Evolutionary conservation across 208 protist species (phyloP), one percentile per base, ranked within the genome.

Genomic region (Porcisia hertigi): DNA sequence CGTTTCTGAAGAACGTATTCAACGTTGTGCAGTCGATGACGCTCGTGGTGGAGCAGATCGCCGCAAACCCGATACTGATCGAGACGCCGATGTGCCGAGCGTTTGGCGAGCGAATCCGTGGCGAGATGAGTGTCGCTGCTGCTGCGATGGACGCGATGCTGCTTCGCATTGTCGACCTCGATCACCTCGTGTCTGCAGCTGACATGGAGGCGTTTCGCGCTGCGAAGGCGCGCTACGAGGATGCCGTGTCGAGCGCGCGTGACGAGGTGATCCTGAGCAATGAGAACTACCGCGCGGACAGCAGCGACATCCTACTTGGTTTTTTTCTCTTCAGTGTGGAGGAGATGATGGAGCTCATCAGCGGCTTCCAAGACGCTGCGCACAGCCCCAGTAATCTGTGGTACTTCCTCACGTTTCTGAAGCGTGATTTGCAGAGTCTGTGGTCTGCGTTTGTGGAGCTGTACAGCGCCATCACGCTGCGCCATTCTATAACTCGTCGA

Each of bases 321-420:
- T 94, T 93, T 62, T 97, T 93, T 75, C 82, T 97, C 65, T 97
- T 97, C 80, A 87, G 83, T 71, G 79, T 95, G 43, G 86, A 92
- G 75, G 91, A 94, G 81, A 79, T 97, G 65, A 90, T 88, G 75
- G 84, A 91, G 52, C n/a, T 82, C 16, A 92, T 94, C 49, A 55
- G 63, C 55, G 73, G 80, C 59, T 97, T 97, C 80, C 67, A 77
- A 53, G 88, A 93, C 60, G 69, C 78, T 43, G 71, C 70, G 73
- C 60, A 69, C 25, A 78, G 82, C 6, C 77, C 69, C 49, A 92
- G 81, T 79, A 92, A 87, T 59, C 47, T 95, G 39, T 45, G 85
- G n/a, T 89, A 93, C 75, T 85, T 87, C 45, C 23, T 88, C 47
- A 74, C 71, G 34, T 85, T 88, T 34, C 81, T 85, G 45, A 59